Evolutionary conservation across 225 moss, liverwort and hornwort genomes (phyloP).

Genomic region (Pleurozium schreberi): DNA sequence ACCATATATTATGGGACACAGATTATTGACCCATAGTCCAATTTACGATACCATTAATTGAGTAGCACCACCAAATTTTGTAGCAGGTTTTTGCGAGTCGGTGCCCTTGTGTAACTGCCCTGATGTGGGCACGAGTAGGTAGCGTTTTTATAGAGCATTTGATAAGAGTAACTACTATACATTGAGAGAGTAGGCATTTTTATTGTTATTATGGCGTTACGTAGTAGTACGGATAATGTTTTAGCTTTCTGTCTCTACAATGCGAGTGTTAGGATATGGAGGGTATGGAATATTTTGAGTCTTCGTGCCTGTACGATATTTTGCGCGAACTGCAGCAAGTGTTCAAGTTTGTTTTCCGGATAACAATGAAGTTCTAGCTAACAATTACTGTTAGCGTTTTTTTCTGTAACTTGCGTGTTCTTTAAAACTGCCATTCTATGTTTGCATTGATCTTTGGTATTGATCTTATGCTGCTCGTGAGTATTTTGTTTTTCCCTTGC

Average conservation of each 20-base stretch:
- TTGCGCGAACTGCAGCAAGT: background rate
- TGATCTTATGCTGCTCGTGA: background rate
- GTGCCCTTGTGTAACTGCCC: conserved; percentile 16
- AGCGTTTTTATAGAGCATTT: background rate
- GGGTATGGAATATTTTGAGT: background rate
- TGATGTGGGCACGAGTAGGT: conserved; percentile 20
- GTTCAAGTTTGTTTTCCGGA: background rate
- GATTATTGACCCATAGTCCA: background rate
- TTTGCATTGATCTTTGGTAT: background rate
- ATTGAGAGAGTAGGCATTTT: background rate
- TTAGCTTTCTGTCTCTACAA: background rate
- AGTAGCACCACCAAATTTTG: conserved; percentile 28
- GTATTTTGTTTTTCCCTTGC: background rate
- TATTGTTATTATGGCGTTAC: background rate
- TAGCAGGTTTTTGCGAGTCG: conserved; percentile 19
- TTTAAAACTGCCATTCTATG: background rate
- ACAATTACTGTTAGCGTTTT: background rate
- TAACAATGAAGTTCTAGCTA: background rate
- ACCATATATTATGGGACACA: conserved; percentile 15
- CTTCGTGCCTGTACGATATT: conserved; percentile 5
- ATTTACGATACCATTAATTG: background rate
- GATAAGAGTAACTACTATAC: conserved; percentile 2
- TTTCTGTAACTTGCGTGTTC: background rate
- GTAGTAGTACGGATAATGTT: background rate
- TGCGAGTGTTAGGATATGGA: background rate